Conservation (phyloP, 1,284 basidiomycete genomes). For the Trichosporon ovoides region DNA sequence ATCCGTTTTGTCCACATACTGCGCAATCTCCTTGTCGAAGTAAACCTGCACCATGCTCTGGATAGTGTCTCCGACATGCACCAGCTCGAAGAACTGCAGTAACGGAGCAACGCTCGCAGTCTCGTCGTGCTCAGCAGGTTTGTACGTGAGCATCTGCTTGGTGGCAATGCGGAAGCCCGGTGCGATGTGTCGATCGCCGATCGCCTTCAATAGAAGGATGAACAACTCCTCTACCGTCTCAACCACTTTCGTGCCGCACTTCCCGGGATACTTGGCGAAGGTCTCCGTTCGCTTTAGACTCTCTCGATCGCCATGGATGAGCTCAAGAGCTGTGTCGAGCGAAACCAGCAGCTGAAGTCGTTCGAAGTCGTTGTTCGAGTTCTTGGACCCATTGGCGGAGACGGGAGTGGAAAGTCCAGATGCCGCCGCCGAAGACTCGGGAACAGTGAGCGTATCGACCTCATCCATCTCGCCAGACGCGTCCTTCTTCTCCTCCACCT, state of each 20-base stretch:
- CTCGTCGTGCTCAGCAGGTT: slow-evolving; percentile 73
- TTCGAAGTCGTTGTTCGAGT: slow-evolving; percentile 47
- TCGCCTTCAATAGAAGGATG: slow-evolving; percentile 69
- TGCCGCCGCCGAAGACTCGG: neutral
- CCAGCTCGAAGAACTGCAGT: slow-evolving; percentile 94
- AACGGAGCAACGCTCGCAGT: slow-evolving; percentile 79
- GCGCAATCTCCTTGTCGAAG: slow-evolving; percentile 89
- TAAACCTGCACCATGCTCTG: slow-evolving; percentile 97
- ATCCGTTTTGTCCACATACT: slow-evolving; percentile 83
- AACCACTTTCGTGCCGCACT: slow-evolving; percentile 70
- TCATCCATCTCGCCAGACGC: slow-evolving; percentile 9
- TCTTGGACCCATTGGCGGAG: slow-evolving; percentile 13
- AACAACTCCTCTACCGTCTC: slow-evolving; percentile 92
- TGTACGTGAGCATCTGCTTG: slow-evolving; percentile 75
- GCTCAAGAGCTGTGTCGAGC: slow-evolving; percentile 80
- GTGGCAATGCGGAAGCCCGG: slow-evolving; percentile 83
- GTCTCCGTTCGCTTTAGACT: slow-evolving; percentile 86
- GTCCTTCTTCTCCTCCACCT: slow-evolving; percentile 7
- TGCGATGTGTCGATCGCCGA: slow-evolving; percentile 72
- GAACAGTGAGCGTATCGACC: slow-evolving; percentile 11
- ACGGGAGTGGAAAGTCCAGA: slow-evolving; percentile 7
- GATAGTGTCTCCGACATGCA: slow-evolving; percentile 95
- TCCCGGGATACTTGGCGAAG: slow-evolving; percentile 77
- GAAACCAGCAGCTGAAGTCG: slow-evolving; percentile 82
- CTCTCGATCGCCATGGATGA: slow-evolving; percentile 88